Conservation (phyloP, 1,284 basidiomycete species). For the Cryptococcus floricola region DNA sequence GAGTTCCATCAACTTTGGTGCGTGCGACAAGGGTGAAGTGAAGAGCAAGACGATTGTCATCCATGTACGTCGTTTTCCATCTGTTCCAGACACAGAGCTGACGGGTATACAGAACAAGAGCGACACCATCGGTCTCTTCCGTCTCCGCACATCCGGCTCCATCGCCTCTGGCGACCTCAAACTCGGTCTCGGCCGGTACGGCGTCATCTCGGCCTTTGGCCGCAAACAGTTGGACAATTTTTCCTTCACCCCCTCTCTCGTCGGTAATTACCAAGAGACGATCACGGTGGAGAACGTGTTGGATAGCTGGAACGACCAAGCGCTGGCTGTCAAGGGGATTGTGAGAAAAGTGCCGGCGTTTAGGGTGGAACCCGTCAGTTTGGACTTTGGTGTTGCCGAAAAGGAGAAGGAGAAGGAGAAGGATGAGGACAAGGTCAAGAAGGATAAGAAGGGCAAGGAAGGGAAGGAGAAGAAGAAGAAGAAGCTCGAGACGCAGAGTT, state of each 20-base stretch:
- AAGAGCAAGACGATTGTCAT: slow-evolving; percentile 53
- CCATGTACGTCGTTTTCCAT: slow-evolving; percentile 24
- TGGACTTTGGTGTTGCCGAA: slow-evolving; percentile 44
- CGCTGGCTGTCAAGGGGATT: slow-evolving; percentile 52
- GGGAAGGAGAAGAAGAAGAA: not conserved
- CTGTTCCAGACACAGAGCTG: not conserved
- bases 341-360: slow-evolving; percentile 53
- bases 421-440: not conserved
- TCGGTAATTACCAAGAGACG: slow-evolving; percentile 52
- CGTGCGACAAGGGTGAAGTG: slow-evolving; percentile 53
- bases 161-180: slow-evolving; percentile 55
- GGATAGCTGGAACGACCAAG: slow-evolving; percentile 52
- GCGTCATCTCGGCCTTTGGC: slow-evolving; percentile 53
- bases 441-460: not conserved
- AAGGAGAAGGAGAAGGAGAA: not conserved
- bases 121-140: slow-evolving; percentile 52
- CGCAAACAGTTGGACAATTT: slow-evolving; percentile 52
- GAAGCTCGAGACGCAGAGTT: slow-evolving; percentile 25
- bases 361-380: slow-evolving; percentile 44
- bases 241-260: slow-evolving; percentile 49
- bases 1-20: slow-evolving; percentile 55
- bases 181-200: slow-evolving; percentile 52
- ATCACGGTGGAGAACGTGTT: slow-evolving; percentile 54
- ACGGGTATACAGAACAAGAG: slow-evolving; percentile 43
- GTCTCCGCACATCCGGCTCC: slow-evolving; percentile 53